These are phyloP conservation scores for Spinacia oleracea DNA, from an alignment of 179 eudicot species.

Conservation along the genomic window DNA sequence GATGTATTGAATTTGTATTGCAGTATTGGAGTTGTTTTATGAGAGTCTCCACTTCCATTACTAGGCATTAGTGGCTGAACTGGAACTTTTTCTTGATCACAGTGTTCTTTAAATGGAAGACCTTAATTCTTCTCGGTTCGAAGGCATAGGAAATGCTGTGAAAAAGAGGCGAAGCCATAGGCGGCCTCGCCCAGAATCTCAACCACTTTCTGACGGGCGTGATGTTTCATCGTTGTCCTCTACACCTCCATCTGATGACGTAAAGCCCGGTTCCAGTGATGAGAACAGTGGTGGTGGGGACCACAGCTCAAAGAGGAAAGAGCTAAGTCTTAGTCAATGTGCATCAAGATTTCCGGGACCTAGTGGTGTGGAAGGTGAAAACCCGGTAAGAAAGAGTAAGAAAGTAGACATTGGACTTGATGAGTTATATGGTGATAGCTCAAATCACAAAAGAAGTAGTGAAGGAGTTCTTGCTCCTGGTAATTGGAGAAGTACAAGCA, in stretches of 20 bases:
- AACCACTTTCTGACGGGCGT: constrained; percentile 35
- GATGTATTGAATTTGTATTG: constrained; percentile 20
- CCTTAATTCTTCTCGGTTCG: constrained; percentile 43
- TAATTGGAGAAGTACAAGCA: constrained; percentile 38
- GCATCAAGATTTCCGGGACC: constrained; percentile 42
- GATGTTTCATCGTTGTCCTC: constrained; percentile 53
- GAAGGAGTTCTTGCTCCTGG: constrained; percentile 51
- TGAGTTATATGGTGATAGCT: constrained; percentile 36
- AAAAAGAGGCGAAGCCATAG: constrained; percentile 71
- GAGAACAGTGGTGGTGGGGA: constrained; percentile 53
- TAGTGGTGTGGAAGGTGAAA: constrained; percentile 44
- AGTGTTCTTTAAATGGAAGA: constrained; percentile 61
- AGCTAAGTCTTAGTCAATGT: constrained; percentile 73
- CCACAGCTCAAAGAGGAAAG: constrained; percentile 58
- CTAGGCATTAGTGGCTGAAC: not conserved
- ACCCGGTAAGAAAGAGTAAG: constrained; percentile 37
- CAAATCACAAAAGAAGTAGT: constrained; percentile 35
- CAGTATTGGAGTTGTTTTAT: constrained; percentile 20
- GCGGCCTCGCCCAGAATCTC: constrained; percentile 61
- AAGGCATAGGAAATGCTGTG: constrained; percentile 44
- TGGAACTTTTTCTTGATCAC: constrained; percentile 11
- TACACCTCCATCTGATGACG: constrained; percentile 69
- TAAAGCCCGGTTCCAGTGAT: constrained; percentile 64
- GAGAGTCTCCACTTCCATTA: constrained; percentile 3
- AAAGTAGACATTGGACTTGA: constrained; percentile 52